Percentiles rank a stretch among this genome's conserved stretches.
phyloP scores from a whole-genome alignment of 495 filamentous ascomycete species.

The Bryoglossum gracile region DNA sequence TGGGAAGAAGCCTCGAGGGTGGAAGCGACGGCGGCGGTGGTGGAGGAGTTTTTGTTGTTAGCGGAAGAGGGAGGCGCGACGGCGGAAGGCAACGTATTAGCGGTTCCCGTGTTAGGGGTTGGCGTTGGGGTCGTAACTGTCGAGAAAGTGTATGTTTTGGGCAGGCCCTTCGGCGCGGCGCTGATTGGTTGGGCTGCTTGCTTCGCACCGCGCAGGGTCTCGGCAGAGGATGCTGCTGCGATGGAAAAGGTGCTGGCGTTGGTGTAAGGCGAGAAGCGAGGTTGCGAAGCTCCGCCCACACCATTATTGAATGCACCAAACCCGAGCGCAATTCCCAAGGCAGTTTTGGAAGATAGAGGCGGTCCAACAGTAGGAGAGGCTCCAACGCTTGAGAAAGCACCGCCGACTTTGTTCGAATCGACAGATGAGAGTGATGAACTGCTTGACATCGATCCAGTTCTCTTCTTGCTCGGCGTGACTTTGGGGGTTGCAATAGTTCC shows the following conservation, averaged over 20 bases:
- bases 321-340: not conserved
- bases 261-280: conserved; percentile 24
- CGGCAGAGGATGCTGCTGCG: conserved; percentile 13
- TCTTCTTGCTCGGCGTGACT: conserved; percentile 2
- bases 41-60: not conserved
- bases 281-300: not conserved
- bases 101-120: not conserved
- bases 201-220: conserved; percentile 15
- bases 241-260: conserved; percentile 11
- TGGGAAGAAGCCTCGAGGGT: conserved; percentile 1
- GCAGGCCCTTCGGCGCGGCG: conserved; percentile 7
- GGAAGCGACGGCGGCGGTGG: conserved; percentile 3
- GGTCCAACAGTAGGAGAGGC: conserved; percentile 24
- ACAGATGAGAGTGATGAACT: conserved; percentile 35
- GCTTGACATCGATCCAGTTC: conserved; percentile 29
- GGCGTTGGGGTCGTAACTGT: conserved; percentile 8
- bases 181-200: conserved; percentile 13
- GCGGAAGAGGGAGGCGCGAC: conserved; percentile 1
- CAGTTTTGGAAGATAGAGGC: no score
- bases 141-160: conserved; percentile 20
- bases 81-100: conserved; percentile 13
- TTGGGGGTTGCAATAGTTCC: not conserved
- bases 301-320: not conserved
- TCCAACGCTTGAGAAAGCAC: conserved; percentile 22
- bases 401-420: conserved; percentile 30